Evolutionary conservation across 1,284 basidiomycete species (phyloP).

Genomic region (Vanrija humicola): DNA sequence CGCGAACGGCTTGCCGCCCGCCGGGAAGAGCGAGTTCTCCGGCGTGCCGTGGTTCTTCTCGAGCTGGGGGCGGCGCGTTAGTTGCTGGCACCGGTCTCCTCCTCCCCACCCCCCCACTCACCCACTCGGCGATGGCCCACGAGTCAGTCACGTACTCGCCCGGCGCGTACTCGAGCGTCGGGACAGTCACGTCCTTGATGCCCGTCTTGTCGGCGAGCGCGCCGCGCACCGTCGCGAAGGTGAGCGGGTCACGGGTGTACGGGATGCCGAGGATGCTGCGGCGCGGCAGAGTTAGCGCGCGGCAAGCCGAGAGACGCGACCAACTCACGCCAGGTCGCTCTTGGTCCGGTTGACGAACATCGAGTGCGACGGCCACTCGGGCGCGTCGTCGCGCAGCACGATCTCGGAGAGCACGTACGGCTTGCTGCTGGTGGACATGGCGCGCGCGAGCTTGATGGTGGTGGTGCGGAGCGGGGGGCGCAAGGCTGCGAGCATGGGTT

Average conservation of each 20-base stretch:
- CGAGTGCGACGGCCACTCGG: not conserved
- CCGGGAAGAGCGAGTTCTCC: not conserved
- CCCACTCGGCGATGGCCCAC: constrained; percentile 28
- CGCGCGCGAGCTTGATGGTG: no score
- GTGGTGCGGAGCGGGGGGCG: no score
- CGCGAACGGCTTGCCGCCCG: not conserved
- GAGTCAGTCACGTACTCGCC: constrained; percentile 26
- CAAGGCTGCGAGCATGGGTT: no score
- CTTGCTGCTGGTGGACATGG: no score
- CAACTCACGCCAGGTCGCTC: constrained; percentile 3
- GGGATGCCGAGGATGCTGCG: constrained; percentile 22
- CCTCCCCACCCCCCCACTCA: constrained; percentile 7
- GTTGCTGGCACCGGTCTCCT: not conserved
- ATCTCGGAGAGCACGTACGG: not conserved
- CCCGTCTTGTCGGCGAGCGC: constrained; percentile 25
- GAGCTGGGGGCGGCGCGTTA: not conserved
- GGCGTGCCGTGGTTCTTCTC: not conserved
- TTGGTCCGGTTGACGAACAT: constrained; percentile 1
- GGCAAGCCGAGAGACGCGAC: not conserved
- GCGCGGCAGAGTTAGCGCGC: not conserved
- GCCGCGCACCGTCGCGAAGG: constrained; percentile 25
- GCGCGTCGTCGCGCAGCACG: not conserved
- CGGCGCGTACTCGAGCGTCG: constrained; percentile 20
- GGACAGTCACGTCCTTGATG: constrained; percentile 28
- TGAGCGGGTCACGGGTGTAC: constrained; percentile 9